Base-by-base conservation (phyloP, 768 basidiomycete species). In the Mycena chlorophos region DNA sequence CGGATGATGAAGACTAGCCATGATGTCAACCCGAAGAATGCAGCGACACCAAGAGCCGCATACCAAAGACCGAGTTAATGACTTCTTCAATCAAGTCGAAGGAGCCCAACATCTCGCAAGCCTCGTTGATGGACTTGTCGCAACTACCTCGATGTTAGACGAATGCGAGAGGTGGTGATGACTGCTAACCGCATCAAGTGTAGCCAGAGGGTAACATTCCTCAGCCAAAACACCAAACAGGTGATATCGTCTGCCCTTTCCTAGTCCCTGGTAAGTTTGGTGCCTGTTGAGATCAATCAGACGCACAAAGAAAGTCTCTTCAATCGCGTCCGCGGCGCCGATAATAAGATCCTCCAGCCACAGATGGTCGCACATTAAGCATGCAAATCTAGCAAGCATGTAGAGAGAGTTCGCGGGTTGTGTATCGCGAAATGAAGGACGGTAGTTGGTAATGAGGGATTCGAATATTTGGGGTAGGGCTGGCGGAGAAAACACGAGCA, bases 341-440 rank as follows among this genome's bases (percentile, higher is more conserved):
- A 95, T 84, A 51, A 98, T 82, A 25, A 99, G 77, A 67, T 97
- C 94, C 69, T 96, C 94, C 23, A 98, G 75, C 91, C 96, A 94
- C 1, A 84, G 85, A 60, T 90, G 85, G 68, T 94, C 93, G 66
- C 93, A 94, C n/a, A 83, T 86, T 26, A 92, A 73, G 61, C 86
- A 88, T n/a, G 97, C 97, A 71, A 96, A 99, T 42, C 94, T 85
- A 13, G 93, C 87, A 49, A 94, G 80, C 73, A 97, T 82, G 71
- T 94, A 97, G 47, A 99, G 73, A 12, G 84, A 85, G 67, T 96
- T 98, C 26, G 96, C 97, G 16, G 97, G 95, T 29, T 94, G 85
- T 2, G 88, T 73, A 70, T 94, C 87, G 48, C 83, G 81, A 45
- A 90, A 76, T 19, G 82, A 78, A 5, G 91, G 85, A 38, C 74